A percentile compares a stretch with the other conserved stretches of the same genome.
Evolutionary conservation across 192 early-diverging fungal genomes (phyloP).

Genomic region (Phlyctochytrium bullatum): DNA sequence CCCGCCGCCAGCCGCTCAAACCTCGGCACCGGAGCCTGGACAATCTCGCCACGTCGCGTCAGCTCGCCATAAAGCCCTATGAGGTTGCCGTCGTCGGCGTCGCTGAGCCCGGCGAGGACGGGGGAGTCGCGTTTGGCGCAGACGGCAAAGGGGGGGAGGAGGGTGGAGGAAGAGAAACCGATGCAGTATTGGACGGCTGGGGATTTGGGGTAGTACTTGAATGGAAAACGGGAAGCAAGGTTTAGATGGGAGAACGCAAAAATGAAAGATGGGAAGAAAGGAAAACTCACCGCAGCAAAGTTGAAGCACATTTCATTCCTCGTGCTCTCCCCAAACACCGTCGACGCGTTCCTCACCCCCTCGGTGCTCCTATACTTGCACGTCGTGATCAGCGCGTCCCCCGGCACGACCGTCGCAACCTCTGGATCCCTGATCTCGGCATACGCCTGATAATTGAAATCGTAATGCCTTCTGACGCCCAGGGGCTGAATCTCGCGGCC

Average conservation of each 20-base stretch:
- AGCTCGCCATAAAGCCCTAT: too few species aligned
- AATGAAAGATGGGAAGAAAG: not conserved
- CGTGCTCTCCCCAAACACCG: conserved; percentile 9
- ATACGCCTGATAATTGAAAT: conserved; percentile 27
- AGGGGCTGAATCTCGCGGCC: conserved; percentile 21
- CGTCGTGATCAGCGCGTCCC: conserved; percentile 25
- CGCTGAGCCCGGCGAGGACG: too few species aligned
- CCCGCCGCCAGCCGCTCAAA: too few species aligned
- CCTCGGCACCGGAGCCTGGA: too few species aligned
- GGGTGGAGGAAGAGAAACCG: conserved; percentile 4
- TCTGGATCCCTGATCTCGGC: not conserved
- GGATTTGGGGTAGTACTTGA: conserved; percentile 1
- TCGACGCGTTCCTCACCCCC: not conserved
- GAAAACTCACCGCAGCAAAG: conserved; percentile 11
- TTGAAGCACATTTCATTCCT: conserved; percentile 36
- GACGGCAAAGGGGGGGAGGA: not conserved
- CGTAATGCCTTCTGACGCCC: conserved; percentile 18
- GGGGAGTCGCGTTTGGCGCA: conserved; percentile 9
- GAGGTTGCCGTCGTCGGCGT: too few species aligned
- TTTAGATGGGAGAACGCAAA: not conserved
- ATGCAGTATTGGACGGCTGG: too few species aligned
- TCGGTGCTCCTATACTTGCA: conserved; percentile 22
- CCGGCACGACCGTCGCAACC: conserved; percentile 13
- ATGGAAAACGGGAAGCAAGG: too few species aligned
- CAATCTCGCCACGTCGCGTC: too few species aligned